Percentiles rank a stretch among this genome's conserved stretches.
phyloP scores from a whole-genome alignment of 768 basidiomycete species.

The Suillus variegatus region DNA sequence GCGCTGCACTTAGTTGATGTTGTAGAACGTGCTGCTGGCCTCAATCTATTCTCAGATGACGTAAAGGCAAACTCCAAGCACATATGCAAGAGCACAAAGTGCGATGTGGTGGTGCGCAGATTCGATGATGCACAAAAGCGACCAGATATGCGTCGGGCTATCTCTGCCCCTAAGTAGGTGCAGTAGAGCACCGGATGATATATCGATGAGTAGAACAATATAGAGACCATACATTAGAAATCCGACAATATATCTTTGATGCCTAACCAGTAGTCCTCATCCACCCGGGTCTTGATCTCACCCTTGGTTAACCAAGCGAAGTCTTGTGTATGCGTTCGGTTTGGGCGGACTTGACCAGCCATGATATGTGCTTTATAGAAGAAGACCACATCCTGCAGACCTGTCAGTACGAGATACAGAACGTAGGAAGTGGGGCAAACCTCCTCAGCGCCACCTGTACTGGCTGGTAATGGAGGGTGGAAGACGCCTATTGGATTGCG shows the following conservation, averaged over 20 bases:
- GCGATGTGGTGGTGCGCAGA: constrained; percentile 81
- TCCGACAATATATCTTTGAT: constrained; percentile 84
- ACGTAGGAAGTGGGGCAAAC: constrained; percentile 25
- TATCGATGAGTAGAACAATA: background rate
- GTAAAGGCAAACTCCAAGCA: constrained; percentile 77
- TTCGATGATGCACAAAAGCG: constrained; percentile 91
- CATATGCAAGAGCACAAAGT: constrained; percentile 87
- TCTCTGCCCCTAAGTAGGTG: constrained; percentile 42
- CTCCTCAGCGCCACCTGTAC: constrained; percentile 33
- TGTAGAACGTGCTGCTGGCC: constrained; percentile 88
- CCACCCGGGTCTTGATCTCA: constrained; percentile 77
- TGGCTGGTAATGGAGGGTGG: constrained; percentile 44
- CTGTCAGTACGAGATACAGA: constrained; percentile 7
- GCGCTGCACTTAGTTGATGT: constrained; percentile 65
- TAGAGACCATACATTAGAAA: constrained; percentile 24
- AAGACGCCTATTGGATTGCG: constrained; percentile 84
- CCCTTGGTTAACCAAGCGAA: constrained; percentile 96
- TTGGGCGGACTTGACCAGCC: constrained; percentile 76
- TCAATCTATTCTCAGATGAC: constrained; percentile 82
- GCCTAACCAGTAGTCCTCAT: constrained; percentile 69
- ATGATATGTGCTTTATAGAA: constrained; percentile 95
- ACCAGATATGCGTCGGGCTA: constrained; percentile 49
- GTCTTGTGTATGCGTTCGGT: constrained; percentile 56
- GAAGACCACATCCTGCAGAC: constrained; percentile 68
- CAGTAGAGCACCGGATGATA: background rate